Base-by-base conservation (phyloP, 495 filamentous ascomycete genomes). In the Articulospora tetracladia region DNA sequence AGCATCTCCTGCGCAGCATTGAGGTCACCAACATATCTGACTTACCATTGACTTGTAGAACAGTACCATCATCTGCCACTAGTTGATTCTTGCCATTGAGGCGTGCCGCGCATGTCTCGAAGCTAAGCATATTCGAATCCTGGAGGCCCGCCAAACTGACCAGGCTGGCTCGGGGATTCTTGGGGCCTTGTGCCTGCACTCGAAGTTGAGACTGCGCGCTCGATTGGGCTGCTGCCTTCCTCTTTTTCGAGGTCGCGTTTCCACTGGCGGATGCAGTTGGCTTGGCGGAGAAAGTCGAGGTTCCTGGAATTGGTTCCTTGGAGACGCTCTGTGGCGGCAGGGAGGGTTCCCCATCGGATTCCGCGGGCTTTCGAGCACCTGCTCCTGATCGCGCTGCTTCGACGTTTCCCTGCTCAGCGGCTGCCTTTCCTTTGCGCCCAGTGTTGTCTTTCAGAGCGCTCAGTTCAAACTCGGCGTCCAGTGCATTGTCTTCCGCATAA, bases 401-500 rank as follows among this genome's bases (percentile, higher is more conserved):
- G 53, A 19, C 22, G 52, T 58, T 22, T 48, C 13, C 59, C 13
- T 32, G 46, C 23, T 61, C 65, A 23, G 34, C 63, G 17, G 59
- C 69, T 27, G 46, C 30, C 23, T 23, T 55, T 39, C 39, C 28
- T 27, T 65, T 65, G 46, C 66, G 62, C 22, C 52, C 57, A 25
- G 34, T 56, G 23, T 1, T 50, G 8, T 69, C 67, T 53, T 65
- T 69, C 3, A 53, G 2, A 30, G 53, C 4, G 10, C 57, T 30
- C 10, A 57, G 24, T 26, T 70, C 68, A 55, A 89, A 81, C 39
- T 98, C 94, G 74, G 91, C 83, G 62, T 98, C 95, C 63, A 91
- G 76, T 67, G 97, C 94, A 69, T 88, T 89, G 74, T 98, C 95
- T 75, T 98, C 94, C 28, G 94, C 95, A 73, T 98, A 98, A 72